These are phyloP conservation scores for Corynascus novoguineensis DNA, from an alignment of 495 filamentous ascomycete genomes.

Conservation along the genomic window DNA sequence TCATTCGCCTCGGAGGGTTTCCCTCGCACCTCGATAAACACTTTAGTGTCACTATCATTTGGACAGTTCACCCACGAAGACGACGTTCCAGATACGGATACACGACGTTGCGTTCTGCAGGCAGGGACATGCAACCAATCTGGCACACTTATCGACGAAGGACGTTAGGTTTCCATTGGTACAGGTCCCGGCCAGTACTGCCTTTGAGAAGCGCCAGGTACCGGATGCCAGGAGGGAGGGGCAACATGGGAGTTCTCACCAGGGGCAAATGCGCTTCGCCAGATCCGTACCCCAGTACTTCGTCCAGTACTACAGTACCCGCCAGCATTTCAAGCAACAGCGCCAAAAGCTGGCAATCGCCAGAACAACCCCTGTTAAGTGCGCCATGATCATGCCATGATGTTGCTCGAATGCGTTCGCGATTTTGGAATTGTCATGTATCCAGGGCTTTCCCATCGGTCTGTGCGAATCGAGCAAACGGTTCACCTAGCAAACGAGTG, in stretches of 20 bases:
- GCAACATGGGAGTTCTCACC: constrained; percentile 26
- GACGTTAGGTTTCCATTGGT: too few relatives aligned
- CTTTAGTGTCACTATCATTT: neutral
- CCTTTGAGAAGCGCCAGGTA: constrained; percentile 9
- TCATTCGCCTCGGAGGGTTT: too few relatives aligned
- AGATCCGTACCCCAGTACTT: constrained; percentile 11
- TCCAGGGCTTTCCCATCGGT: too few relatives aligned
- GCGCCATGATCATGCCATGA: too few relatives aligned
- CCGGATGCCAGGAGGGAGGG: constrained; percentile 8
- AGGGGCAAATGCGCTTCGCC: constrained; percentile 18
- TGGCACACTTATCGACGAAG: too few relatives aligned
- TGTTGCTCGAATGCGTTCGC: too few relatives aligned
- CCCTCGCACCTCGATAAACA: too few relatives aligned
- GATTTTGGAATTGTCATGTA: too few relatives aligned
- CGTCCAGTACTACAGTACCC: too few relatives aligned
- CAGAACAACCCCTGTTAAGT: too few relatives aligned
- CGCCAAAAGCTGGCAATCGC: neutral
- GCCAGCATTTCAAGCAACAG: constrained; percentile 16
- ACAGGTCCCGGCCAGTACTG: neutral
- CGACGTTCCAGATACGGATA: constrained; percentile 7
- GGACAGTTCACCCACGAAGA: constrained; percentile 10
- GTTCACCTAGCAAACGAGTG: too few relatives aligned
- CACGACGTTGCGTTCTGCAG: constrained; percentile 21
- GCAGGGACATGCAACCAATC: neutral
- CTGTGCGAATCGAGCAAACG: too few relatives aligned